Conservation (phyloP, 345 rosid species). For the Hypericum perforatum region DNA sequence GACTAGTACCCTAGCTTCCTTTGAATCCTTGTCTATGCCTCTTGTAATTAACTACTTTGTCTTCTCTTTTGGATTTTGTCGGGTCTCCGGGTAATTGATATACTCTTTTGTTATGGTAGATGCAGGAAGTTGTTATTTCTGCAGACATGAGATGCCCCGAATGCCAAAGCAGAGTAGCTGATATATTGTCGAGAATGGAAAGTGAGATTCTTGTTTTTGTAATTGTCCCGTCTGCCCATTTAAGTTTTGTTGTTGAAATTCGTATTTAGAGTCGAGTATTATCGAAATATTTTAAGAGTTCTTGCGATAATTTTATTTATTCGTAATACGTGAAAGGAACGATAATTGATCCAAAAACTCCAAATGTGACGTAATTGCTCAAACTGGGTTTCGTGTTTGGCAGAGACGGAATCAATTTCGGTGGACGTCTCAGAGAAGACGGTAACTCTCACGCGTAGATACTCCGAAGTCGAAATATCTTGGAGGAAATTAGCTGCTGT, state of each 20-base stretch:
- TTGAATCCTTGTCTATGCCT: slow-evolving; percentile 73
- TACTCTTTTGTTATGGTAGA: slow-evolving; percentile 27
- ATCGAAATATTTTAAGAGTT: no score
- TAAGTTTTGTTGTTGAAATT: no score
- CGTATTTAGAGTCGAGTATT: no score
- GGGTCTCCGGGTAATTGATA: not conserved
- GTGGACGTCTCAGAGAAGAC: slow-evolving; percentile 62
- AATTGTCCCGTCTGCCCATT: no score
- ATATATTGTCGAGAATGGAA: slow-evolving; percentile 61
- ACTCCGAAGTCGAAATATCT: slow-evolving; percentile 30
- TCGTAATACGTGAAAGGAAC: no score
- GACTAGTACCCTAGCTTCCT: slow-evolving; percentile 47
- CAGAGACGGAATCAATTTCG: slow-evolving; percentile 69
- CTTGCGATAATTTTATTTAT: no score
- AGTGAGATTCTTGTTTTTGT: slow-evolving; percentile 30
- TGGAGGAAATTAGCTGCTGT: slow-evolving; percentile 21
- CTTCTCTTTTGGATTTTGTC: not conserved
- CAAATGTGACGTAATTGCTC: no score
- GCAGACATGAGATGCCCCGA: slow-evolving; percentile 64
- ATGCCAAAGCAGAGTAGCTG: slow-evolving; percentile 68
- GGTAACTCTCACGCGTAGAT: slow-evolving; percentile 61
- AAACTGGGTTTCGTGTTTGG: not conserved
- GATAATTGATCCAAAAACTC: no score
- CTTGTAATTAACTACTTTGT: slow-evolving; percentile 48
- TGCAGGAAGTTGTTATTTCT: slow-evolving; percentile 72